These are phyloP conservation scores for Chlorophyllum brunneum DNA, from an alignment of 768 basidiomycete species.

Conservation along the genomic window DNA sequence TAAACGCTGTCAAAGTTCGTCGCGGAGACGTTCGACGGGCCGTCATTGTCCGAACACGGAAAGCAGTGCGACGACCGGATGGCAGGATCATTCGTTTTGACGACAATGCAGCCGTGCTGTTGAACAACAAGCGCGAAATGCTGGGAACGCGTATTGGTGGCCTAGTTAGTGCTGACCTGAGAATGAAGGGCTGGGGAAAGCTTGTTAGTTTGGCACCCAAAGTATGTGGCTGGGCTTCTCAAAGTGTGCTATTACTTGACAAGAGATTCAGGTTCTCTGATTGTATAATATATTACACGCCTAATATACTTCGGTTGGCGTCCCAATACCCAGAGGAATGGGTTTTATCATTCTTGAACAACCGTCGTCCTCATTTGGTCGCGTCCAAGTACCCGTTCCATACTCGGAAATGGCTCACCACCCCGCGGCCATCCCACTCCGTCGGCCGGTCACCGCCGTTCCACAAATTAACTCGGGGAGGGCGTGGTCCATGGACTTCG, in stretches of 20 bases:
- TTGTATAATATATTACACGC: conserved; percentile 4
- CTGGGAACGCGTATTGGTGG: conserved; percentile 93
- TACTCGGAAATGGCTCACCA: too few species aligned
- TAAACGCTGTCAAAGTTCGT: conserved; percentile 85
- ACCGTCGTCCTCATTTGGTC: too few species aligned
- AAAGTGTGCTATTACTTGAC: neutral
- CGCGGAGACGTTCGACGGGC: conserved; percentile 94
- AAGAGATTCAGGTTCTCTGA: conserved; percentile 16
- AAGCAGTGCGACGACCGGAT: conserved; percentile 81
- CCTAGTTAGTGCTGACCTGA: conserved; percentile 86
- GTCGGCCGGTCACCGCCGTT: too few species aligned
- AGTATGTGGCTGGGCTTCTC: conserved; percentile 39
- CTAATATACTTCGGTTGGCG: neutral
- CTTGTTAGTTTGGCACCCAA: conserved; percentile 90
- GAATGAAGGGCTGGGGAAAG: conserved; percentile 93
- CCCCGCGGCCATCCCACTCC: too few species aligned
- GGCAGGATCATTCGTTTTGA: conserved; percentile 88
- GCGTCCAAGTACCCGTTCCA: too few species aligned
- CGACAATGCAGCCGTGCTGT: conserved; percentile 91
- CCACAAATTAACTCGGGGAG: too few species aligned
- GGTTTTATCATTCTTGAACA: too few species aligned
- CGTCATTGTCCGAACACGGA: conserved; percentile 91
- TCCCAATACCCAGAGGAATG: too few species aligned
- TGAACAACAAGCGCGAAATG: conserved; percentile 97
- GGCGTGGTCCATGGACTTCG: neutral